Conservation (phyloP, 441 rosid genomes). For the Rhodomyrtus psidioides region DNA sequence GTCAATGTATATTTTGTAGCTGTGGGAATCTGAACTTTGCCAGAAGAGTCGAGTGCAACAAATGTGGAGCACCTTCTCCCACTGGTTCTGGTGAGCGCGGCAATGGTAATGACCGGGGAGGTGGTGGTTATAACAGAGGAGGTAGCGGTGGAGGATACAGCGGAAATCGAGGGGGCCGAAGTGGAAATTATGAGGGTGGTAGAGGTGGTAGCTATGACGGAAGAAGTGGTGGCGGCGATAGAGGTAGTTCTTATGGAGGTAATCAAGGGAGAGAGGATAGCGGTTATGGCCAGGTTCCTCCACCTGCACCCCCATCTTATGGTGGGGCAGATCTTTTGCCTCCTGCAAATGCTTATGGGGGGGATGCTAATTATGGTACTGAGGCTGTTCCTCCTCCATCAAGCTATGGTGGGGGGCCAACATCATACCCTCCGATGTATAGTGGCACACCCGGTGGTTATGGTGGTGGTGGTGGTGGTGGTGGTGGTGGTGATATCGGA, state of each 20-base stretch:
- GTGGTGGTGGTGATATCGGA: conserved; percentile 39
- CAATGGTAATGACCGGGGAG: conserved; percentile 25
- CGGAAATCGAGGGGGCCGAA: conserved; percentile 37
- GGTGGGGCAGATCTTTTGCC: conserved; percentile 55
- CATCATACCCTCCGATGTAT: conserved; percentile 59
- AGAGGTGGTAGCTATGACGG: conserved; percentile 43
- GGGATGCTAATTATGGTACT: conserved; percentile 45
- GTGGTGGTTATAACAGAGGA: conserved; percentile 41
- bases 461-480: conserved; percentile 51
- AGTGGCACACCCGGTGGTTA: conserved; percentile 59
- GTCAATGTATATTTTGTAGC: conserved; percentile 40
- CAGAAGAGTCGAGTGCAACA: conserved; percentile 91
- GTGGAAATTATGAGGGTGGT: conserved; percentile 18
- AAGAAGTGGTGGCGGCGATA: conserved; percentile 24
- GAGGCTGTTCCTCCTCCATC: conserved; percentile 87
- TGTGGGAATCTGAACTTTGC: conserved; percentile 97
- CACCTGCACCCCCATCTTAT: conserved; percentile 50
- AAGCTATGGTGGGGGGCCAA: conserved; percentile 72
- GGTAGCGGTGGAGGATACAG: conserved; percentile 45
- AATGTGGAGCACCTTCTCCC: conserved; percentile 81
- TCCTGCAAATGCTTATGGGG: conserved; percentile 43
- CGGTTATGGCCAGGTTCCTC: conserved; percentile 62
- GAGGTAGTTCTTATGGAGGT: conserved; percentile 61
- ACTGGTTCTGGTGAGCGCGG: conserved; percentile 51
- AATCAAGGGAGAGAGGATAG: conserved; percentile 59